Evolutionary conservation across 148 eudicot species (phyloP), one percentile per base, ranked within the genome.

Genomic region (Rhododendron griersonianum): DNA sequence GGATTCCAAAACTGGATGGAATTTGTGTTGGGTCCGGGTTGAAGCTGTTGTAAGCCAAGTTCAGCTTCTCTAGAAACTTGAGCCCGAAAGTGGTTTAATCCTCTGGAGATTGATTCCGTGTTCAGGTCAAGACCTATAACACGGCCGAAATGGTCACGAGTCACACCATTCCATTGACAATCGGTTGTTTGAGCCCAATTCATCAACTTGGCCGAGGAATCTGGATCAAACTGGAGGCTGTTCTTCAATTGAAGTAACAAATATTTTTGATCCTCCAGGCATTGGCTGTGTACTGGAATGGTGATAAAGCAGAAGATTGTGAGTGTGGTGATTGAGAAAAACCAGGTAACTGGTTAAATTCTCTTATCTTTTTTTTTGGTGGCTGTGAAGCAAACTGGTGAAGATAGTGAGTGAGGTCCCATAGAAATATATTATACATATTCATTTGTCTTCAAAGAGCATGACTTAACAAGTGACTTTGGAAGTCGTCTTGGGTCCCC

Each of bases 211-310:
- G 67, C 23, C 4, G n/a, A 57, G 13, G 16, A 0, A 0, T 84
- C 7, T 37, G 79, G 19, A 35, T 63, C 51, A 30, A 81, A 88
- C 0, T 7, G 11, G 74, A 90, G 87, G 71, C 33, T 84, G 80
- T 75, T 44, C n/a, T 84, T 92, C 15, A 93, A 69, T 77, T 82
- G 86, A 7, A 92, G 67, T 81, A 92, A 85, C 67, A 90, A 61
- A 1, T 82, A 48, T 30, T 55, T 77, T 59, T 93, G 88, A 84
- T 86, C 85, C 0, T 84, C 44, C 0, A 59, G 61, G 11, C 87
- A 89, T 45, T 83, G 87, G 73, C 87, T 44, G 21, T 77, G 77
- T 33, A 78, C 41, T 13, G 23, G 33, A 81, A 55, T 28, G 74
- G 33, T 83, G 78, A 76, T 77, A 41, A 37, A 15, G 80, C 80